Base-by-base conservation (phyloP, 2,329 filamentous ascomycete species). In the Hypoxylon sp. region DNA sequence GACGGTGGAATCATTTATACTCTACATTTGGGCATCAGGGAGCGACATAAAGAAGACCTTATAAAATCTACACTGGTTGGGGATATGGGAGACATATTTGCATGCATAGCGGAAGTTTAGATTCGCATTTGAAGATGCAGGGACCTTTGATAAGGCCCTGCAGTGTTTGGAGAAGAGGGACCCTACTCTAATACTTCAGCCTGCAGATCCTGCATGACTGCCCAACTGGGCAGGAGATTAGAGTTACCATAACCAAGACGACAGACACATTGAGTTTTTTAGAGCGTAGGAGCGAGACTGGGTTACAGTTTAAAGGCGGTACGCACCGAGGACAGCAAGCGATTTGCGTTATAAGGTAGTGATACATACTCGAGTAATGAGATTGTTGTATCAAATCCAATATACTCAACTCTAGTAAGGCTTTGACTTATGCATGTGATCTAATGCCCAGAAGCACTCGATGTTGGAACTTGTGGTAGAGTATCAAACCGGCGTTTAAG, bases 151-250 rank as follows among this genome's bases (percentile, higher is more conserved):
- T 37, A 48, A 30, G 11, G 16, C 21, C 43, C 19, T 30, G 25
- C 11, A 43, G 19, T 16, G 50, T 19, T 48, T 61, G 34, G 23
- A 37, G 12, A 23, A 37, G 32, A 29, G 39, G 30, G 23, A 23
- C 2, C 45, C 16, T 53, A 37, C 54, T 46, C 39, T 52, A 46
- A 61, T 57, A 61, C 39, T 41, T 60, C 46, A 58, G 54, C 46
- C 58, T 64, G 65, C 65, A 62, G 63, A 23, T 46, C 34, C 55
- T 65, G 67, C 67, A 65, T 68, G 39, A 53, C 39, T 70, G 64
- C 67, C 67, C 55, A 56, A 68, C 61, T 45, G 27, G 61, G 61
- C 30, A 55, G 57, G 34, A 52, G 51, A 57, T 39, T 47, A 54
- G 47, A 53, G 48, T 34, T 45, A 16, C 16, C 27, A 50, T 29